phyloP scores from a whole-genome alignment of 495 filamentous ascomycete species.

The Ramalina intermedia region DNA sequence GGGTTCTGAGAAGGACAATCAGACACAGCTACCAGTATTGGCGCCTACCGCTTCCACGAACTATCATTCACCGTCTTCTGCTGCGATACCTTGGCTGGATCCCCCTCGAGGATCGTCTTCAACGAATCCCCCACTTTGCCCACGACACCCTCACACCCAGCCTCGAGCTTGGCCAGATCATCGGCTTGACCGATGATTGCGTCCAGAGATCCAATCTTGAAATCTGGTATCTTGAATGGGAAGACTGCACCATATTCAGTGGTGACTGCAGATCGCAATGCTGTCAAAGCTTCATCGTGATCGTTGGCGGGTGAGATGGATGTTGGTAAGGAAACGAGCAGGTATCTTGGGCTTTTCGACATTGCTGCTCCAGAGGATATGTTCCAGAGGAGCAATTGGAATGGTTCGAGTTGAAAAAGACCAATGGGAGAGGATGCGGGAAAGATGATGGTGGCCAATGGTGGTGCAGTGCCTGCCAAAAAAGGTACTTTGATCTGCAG shows the following conservation, averaged over 20 bases:
- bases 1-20: slow-evolving; percentile 44
- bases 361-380: slow-evolving; percentile 18
- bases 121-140: slow-evolving; percentile 79
- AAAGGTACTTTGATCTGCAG: no score
- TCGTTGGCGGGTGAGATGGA: slow-evolving; percentile 58
- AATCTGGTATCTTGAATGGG: slow-evolving; percentile 73
- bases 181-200: slow-evolving; percentile 94
- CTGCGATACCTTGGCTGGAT: slow-evolving; percentile 66
- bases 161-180: slow-evolving; percentile 77
- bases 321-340: slow-evolving; percentile 61
- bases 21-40: slow-evolving; percentile 5
- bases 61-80: slow-evolving; percentile 95
- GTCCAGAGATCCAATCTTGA: slow-evolving; percentile 96
- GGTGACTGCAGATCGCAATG: slow-evolving; percentile 54
- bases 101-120: slow-evolving; percentile 61
- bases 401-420: no score
- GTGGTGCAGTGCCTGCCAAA: no score
- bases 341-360: slow-evolving; percentile 48
- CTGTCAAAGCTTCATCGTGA: slow-evolving; percentile 64
- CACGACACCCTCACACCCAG: slow-evolving; percentile 66
- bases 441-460: no score
- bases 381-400: no score
- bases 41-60: slow-evolving; percentile 29
- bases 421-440: no score
- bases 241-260: slow-evolving; percentile 62